A percentile compares a stretch with the other conserved stretches of the same genome.
These are phyloP conservation scores for Phytophthora citricola DNA, from an alignment of 352 stramenopile species.

Conservation along the genomic window DNA sequence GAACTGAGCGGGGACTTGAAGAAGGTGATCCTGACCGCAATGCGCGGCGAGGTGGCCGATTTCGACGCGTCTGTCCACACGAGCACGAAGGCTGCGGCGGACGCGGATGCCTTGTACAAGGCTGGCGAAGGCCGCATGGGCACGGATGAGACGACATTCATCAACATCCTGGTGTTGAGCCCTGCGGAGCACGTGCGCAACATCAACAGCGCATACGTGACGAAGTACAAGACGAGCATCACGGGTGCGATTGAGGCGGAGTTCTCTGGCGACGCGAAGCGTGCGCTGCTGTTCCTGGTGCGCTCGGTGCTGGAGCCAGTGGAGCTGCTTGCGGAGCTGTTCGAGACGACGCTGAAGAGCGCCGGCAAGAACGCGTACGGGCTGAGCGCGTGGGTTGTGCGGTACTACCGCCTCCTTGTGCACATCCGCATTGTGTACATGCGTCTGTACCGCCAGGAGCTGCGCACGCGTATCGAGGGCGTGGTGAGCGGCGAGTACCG, in stretches of 20 bases:
- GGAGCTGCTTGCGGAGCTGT: conserved; percentile 41
- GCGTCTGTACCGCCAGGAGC: conserved; percentile 55
- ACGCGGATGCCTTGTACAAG: conserved; percentile 67
- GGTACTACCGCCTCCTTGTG: too few species aligned
- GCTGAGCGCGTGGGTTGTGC: too few species aligned
- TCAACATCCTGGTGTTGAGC: too few species aligned
- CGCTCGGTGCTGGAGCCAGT: conserved; percentile 40
- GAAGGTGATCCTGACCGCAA: conserved; percentile 62
- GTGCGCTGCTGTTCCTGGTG: conserved; percentile 45
- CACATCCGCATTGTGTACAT: conserved; percentile 39
- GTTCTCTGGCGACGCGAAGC: conserved; percentile 50
- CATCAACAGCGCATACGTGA: conserved; percentile 55
- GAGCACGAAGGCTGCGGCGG: conserved; percentile 46
- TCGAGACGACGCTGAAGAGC: conserved; percentile 52
- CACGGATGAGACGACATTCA: conserved; percentile 62
- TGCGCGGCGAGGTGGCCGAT: conserved; percentile 38
- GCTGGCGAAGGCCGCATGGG: conserved; percentile 68
- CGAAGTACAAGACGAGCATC: conserved; percentile 63
- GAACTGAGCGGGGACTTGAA: conserved; percentile 67
- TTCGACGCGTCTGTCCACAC: conserved; percentile 69
- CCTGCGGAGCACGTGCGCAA: conserved; percentile 28
- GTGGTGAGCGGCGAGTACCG: conserved; percentile 37
- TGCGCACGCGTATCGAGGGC: conserved; percentile 33
- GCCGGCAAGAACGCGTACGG: conserved; percentile 11
- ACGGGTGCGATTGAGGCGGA: conserved; percentile 58